These are phyloP conservation scores for Seiridium unicorne DNA, from an alignment of 2,329 filamentous ascomycete species.

Conservation along the genomic window DNA sequence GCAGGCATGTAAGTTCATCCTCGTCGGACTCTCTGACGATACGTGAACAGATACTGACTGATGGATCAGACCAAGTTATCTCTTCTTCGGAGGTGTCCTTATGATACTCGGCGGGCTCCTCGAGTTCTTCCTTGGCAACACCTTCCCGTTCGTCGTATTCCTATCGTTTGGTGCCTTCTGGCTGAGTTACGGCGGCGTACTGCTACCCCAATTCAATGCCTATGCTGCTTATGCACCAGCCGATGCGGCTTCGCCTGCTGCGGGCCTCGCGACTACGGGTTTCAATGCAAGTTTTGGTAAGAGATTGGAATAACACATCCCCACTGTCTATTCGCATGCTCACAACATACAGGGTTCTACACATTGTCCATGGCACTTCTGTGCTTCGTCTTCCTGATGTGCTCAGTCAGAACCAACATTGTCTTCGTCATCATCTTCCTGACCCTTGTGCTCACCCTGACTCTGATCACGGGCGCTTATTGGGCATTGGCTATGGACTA, in stretches of 20 bases:
- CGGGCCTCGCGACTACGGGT: conserved; percentile 42
- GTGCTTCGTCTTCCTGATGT: conserved; percentile 66
- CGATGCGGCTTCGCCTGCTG: conserved; percentile 28
- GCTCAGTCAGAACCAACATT: conserved; percentile 69
- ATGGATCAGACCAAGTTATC: conserved; percentile 39
- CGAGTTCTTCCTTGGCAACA: conserved; percentile 59
- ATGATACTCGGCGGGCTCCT: conserved; percentile 50
- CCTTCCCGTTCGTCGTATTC: conserved; percentile 59
- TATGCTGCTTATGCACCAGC: conserved; percentile 40
- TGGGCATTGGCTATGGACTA: conserved; percentile 50
- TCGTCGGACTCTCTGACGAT: conserved; percentile 9
- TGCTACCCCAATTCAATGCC: conserved; percentile 52
- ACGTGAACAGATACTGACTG: neutral
- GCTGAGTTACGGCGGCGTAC: conserved; percentile 52
- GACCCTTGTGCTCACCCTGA: conserved; percentile 57
- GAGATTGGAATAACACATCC: conserved; percentile 10
- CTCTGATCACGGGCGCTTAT: conserved; percentile 58
- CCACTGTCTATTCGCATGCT: neutral
- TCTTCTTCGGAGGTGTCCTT: conserved; percentile 54
- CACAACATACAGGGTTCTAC: conserved; percentile 45
- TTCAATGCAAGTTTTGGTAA: conserved; percentile 57
- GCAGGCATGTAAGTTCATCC: conserved; percentile 42
- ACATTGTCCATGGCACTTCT: conserved; percentile 66
- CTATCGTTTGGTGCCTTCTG: conserved; percentile 53
- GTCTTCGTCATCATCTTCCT: conserved; percentile 70